These are phyloP conservation scores for Chrysopogon serrulatus DNA, from an alignment of 176 grass and related monocot genomes.

Conservation along the genomic window DNA sequence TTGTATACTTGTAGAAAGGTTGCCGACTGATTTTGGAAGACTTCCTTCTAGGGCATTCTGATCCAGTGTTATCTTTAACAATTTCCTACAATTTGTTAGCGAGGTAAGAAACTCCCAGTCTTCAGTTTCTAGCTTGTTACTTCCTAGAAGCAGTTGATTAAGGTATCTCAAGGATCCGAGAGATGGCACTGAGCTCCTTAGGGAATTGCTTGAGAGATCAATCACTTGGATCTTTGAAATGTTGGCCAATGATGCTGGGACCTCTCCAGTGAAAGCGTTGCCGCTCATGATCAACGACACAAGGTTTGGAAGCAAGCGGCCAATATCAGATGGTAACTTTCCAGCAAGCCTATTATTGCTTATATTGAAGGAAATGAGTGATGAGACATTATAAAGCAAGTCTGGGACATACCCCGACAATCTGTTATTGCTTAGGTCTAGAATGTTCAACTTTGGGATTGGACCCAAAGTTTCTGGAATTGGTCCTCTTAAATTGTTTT, in stretches of 20 bases:
- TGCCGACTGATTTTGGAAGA: slow-evolving; percentile 12
- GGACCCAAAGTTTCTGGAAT: slow-evolving; percentile 16
- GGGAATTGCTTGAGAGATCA: slow-evolving; percentile 1
- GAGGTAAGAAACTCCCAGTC: slow-evolving; percentile 17
- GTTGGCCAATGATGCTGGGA: slow-evolving; percentile 14
- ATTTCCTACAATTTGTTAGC: slow-evolving; percentile 14
- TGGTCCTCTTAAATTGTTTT: background rate
- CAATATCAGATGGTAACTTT: background rate
- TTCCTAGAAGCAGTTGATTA: background rate
- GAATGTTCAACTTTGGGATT: background rate
- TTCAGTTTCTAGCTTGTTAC: background rate
- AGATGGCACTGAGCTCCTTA: background rate
- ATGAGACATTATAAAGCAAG: slow-evolving; percentile 21
- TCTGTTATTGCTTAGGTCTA: background rate
- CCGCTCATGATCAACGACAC: background rate
- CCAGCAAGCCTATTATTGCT: background rate
- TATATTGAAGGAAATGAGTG: background rate
- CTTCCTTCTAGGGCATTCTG: background rate
- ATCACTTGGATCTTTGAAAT: background rate
- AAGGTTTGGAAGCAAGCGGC: slow-evolving; percentile 4
- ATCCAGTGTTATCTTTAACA: slow-evolving; percentile 14
- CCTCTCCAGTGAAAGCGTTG: background rate
- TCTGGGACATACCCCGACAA: slow-evolving; percentile 8
- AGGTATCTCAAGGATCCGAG: slow-evolving; percentile 7
- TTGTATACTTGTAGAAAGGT: slow-evolving; percentile 20